phyloP scores from a whole-genome alignment of 768 basidiomycete species.

The Boletus subparvulus region DNA sequence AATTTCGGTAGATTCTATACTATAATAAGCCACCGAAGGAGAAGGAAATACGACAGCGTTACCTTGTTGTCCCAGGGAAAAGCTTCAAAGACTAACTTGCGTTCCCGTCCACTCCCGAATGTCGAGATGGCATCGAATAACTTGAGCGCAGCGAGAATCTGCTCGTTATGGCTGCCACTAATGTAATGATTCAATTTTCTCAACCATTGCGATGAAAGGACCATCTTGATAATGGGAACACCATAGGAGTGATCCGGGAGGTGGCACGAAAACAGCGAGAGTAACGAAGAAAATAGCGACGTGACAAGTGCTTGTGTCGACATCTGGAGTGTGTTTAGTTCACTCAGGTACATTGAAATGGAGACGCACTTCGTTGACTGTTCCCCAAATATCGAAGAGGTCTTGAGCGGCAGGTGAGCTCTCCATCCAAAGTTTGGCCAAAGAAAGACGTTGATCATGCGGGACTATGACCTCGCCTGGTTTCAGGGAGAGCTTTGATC shows the following conservation, averaged over 20 bases:
- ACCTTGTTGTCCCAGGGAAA: constrained; percentile 85
- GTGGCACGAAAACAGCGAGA: constrained; percentile 64
- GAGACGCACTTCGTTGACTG: constrained; percentile 45
- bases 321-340: constrained; percentile 32
- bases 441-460: constrained; percentile 57
- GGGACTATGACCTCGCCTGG: constrained; percentile 49
- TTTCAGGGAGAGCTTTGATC: constrained; percentile 55
- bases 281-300: constrained; percentile 56
- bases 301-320: constrained; percentile 45
- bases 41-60: neutral
- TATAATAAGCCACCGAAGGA: neutral
- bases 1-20: constrained; percentile 63
- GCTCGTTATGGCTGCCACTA: constrained; percentile 59
- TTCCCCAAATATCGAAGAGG: constrained; percentile 64
- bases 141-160: constrained; percentile 64
- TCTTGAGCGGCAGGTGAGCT: constrained; percentile 55
- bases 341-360: neutral
- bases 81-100: constrained; percentile 58
- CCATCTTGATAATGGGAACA: constrained; percentile 56
- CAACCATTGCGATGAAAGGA: constrained; percentile 56
- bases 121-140: constrained; percentile 58
- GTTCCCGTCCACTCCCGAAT: constrained; percentile 67
- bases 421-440: constrained; percentile 65
- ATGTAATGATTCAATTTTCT: constrained; percentile 63
- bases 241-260: constrained; percentile 67